Evolutionary conservation across 129 eudicot species (phyloP).

Genomic region (Centella asiatica): DNA sequence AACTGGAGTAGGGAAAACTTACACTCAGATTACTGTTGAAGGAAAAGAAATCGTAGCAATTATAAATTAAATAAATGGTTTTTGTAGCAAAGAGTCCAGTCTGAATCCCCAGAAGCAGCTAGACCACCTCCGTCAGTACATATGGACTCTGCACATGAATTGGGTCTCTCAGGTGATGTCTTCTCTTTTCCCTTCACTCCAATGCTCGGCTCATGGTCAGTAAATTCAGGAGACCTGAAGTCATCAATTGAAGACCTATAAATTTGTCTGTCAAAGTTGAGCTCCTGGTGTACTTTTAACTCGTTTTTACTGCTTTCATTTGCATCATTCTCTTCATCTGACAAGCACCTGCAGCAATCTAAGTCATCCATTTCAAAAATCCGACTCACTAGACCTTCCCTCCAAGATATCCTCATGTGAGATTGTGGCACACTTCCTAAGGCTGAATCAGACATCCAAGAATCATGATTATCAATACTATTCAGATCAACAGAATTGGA

Average conservation of each 20-base stretch:
- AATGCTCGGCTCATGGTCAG: constrained; percentile 26
- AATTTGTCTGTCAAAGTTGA: not conserved
- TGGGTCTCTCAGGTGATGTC: constrained; percentile 14
- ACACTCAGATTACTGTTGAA: constrained; percentile 9
- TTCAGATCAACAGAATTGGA: constrained; percentile 20
- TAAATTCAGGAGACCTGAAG: constrained; percentile 23
- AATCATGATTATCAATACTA: constrained; percentile 25
- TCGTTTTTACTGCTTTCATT: constrained; percentile 9
- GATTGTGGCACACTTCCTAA: constrained; percentile 41
- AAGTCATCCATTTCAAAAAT: constrained; percentile 54
- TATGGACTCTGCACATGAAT: constrained; percentile 58
- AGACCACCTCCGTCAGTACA: constrained; percentile 48
- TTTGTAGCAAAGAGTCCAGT: constrained; percentile 48
- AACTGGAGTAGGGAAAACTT: constrained; percentile 14
- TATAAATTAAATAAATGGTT: constrained; percentile 36
- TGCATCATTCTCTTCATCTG: constrained; percentile 66
- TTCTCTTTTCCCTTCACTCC: constrained; percentile 22
- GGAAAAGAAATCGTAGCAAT: constrained; percentile 17
- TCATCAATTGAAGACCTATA: constrained; percentile 7
- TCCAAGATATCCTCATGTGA: constrained; percentile 69
- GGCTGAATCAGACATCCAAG: constrained; percentile 41
- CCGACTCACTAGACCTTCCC: constrained; percentile 47
- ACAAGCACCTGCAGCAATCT: constrained; percentile 73
- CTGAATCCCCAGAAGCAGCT: constrained; percentile 56
- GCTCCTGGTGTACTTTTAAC: constrained; percentile 12